A percentile compares a stretch with the other conserved stretches of the same genome.
Conservation (phyloP, 1,139 yeast genomes). For the Scheffersomyces cryptocercus region DNA sequence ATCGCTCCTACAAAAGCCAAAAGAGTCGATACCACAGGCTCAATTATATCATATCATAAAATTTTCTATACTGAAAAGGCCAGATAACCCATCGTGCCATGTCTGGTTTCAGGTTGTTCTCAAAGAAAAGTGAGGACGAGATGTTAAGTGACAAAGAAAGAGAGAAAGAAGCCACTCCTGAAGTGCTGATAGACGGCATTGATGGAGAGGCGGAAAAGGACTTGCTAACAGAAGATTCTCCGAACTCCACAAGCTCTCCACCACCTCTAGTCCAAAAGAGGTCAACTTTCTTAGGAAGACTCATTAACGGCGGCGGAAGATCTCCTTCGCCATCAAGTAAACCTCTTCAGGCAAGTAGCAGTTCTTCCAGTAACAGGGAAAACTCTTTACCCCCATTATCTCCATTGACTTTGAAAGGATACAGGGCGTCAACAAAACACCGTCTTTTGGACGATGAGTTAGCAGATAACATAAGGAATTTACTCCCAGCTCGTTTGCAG, state of each 20-base stretch:
- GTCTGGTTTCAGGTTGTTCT: too few species aligned
- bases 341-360: neutral
- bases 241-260: neutral
- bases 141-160: too few species aligned
- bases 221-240: too few species aligned
- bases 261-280: neutral
- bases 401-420: constrained; percentile 50
- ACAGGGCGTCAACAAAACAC: constrained; percentile 54
- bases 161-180: too few species aligned
- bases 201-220: too few species aligned
- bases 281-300: neutral
- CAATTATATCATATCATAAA: too few species aligned
- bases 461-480: constrained; percentile 70
- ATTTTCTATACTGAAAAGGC: too few species aligned
- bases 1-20: too few species aligned
- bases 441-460: constrained; percentile 57
- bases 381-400: constrained; percentile 34
- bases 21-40: too few species aligned
- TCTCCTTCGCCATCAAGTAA: neutral
- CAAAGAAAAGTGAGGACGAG: too few species aligned
- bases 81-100: too few species aligned
- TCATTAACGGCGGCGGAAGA: neutral
- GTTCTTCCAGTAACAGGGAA: neutral
- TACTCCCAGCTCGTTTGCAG: constrained; percentile 79
- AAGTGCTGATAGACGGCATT: too few species aligned